phyloP scores from a whole-genome alignment of 202 grass and related monocot genomes.

The Tripidium arundinaceum region DNA sequence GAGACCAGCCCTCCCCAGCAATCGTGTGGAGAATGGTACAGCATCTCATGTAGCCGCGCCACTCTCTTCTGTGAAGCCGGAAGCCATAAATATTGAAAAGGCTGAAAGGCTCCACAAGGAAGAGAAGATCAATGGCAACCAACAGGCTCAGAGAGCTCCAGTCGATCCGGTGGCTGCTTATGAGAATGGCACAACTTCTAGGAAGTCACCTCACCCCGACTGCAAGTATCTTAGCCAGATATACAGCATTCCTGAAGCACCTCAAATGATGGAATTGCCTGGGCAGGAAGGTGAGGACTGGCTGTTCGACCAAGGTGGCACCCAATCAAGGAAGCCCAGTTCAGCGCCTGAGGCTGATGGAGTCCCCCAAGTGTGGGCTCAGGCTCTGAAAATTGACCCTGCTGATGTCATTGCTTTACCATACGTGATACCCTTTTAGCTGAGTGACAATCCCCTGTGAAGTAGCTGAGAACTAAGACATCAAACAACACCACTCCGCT shows the following conservation, averaged over 20 bases:
- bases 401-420: slow-evolving; percentile 42
- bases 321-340: no score
- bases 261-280: slow-evolving; percentile 47
- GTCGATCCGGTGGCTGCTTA: slow-evolving; percentile 24
- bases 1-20: slow-evolving; percentile 44
- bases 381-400: no score
- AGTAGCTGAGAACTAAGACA: slow-evolving; percentile 24
- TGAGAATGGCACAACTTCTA: slow-evolving; percentile 29
- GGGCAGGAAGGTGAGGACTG: neutral
- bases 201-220: slow-evolving; percentile 46
- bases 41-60: slow-evolving; percentile 53
- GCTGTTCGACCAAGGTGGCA: no score
- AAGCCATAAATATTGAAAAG: slow-evolving; percentile 40
- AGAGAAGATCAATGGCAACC: slow-evolving; percentile 56
- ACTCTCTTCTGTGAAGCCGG: slow-evolving; percentile 52
- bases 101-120: slow-evolving; percentile 47
- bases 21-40: slow-evolving; percentile 65
- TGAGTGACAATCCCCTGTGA: slow-evolving; percentile 16
- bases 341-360: no score
- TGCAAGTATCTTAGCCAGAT: slow-evolving; percentile 54
- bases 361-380: no score
- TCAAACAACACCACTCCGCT: slow-evolving; percentile 1
- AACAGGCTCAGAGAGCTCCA: slow-evolving; percentile 38
- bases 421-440: slow-evolving; percentile 62
- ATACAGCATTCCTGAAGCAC: slow-evolving; percentile 61